Conservation (phyloP, 495 filamentous ascomycete species). For the Xylaria venustula region DNA sequence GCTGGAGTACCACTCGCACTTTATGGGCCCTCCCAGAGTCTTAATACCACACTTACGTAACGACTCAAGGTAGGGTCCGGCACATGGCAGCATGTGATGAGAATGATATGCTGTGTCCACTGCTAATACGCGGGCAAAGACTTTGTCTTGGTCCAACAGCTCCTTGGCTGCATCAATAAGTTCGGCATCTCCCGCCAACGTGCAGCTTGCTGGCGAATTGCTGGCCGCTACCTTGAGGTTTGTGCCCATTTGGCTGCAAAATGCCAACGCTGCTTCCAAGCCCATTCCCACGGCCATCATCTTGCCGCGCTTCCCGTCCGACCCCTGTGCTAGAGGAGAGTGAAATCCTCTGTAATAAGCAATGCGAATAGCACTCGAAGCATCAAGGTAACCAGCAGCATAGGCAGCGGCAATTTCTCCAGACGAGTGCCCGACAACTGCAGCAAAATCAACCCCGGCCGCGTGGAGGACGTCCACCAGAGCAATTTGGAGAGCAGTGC, state of each 20-base stretch:
- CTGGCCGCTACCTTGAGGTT: constrained; percentile 36
- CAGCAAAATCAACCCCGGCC: constrained; percentile 40
- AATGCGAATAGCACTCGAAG: constrained; percentile 23
- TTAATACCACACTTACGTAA: constrained; percentile 3
- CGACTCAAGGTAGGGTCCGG: constrained; percentile 22
- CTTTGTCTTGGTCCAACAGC: constrained; percentile 19
- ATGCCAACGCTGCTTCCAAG: constrained; percentile 33
- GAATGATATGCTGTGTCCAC: constrained; percentile 51
- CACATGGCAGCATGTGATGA: constrained; percentile 39
- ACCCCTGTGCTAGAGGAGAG: constrained; percentile 10
- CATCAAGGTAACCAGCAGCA: constrained; percentile 37
- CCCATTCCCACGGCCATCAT: constrained; percentile 53
- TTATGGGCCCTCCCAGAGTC: neutral
- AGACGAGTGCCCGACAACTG: constrained; percentile 57
- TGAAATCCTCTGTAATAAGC: constrained; percentile 37
- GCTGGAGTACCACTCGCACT: constrained; percentile 18
- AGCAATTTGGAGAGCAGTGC: constrained; percentile 44
- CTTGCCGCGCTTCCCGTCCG: constrained; percentile 25
- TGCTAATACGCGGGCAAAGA: constrained; percentile 35
- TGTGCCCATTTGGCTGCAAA: constrained; percentile 33
- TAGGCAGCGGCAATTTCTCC: constrained; percentile 53
- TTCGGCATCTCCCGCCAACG: constrained; percentile 39
- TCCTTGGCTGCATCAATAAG: constrained; percentile 28
- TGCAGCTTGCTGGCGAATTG: constrained; percentile 43
- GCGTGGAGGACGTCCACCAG: constrained; percentile 45